Evolutionary conservation across 768 basidiomycete species (phyloP).

Genomic region (Hygrophoropsis aurantiaca): DNA sequence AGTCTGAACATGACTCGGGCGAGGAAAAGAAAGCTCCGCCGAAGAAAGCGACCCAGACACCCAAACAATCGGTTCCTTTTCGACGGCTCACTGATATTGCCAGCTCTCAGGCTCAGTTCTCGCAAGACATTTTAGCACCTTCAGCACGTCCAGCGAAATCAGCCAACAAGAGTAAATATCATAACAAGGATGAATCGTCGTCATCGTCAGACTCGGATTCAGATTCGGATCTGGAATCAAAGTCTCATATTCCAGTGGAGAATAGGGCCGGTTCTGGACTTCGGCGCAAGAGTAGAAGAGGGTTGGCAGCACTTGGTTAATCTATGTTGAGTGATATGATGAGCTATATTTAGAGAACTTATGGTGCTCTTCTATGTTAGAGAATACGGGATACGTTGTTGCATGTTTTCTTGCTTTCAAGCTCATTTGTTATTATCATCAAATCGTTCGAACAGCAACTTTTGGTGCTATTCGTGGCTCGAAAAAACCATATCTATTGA

Average conservation of each 20-base stretch:
- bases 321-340: no score
- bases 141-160: slow-evolving; percentile 33
- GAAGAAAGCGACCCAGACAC: slow-evolving; percentile 6
- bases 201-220: slow-evolving; percentile 41
- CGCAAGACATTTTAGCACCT: slow-evolving; percentile 29
- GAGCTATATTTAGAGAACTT: no score
- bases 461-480: slow-evolving; percentile 1
- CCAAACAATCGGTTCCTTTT: slow-evolving; percentile 26
- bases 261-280: slow-evolving; percentile 50
- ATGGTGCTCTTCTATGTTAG: no score
- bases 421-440: no score
- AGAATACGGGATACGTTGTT: no score
- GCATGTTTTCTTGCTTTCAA: no score
- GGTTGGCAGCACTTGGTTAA: background rate
- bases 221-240: slow-evolving; percentile 29
- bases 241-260: slow-evolving; percentile 62
- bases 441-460: no score
- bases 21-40: slow-evolving; percentile 20
- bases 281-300: slow-evolving; percentile 21
- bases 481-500: background rate
- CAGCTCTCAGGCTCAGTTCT: slow-evolving; percentile 28
- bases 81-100: slow-evolving; percentile 58
- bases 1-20: slow-evolving; percentile 34
- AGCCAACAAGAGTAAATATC: slow-evolving; percentile 12
- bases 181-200: slow-evolving; percentile 33